Evolutionary conservation across 139 green algal species (phyloP).

Genomic region (Volvox africanus): DNA sequence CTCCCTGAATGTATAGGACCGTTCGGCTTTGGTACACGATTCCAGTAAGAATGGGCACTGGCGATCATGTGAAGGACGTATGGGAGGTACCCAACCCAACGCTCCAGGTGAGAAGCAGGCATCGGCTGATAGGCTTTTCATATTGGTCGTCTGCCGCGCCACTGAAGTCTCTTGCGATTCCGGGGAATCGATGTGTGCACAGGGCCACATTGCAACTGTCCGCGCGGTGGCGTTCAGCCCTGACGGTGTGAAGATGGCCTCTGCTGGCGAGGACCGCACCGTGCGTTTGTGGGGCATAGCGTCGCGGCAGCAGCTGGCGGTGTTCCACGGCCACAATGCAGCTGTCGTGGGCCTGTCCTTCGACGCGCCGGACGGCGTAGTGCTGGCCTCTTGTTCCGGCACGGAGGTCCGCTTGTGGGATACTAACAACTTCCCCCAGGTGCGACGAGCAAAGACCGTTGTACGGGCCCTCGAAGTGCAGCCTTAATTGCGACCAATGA

Average conservation of each 20-base stretch:
- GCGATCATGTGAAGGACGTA: background rate
- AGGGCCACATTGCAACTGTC: conserved; percentile 14
- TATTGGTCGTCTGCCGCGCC: too few relatives aligned
- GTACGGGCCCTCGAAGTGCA: too few relatives aligned
- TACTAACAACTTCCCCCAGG: conserved; percentile 44
- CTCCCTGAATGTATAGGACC: background rate
- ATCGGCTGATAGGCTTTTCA: too few relatives aligned
- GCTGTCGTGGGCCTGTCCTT: conserved; percentile 20
- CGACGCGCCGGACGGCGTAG: conserved; percentile 7
- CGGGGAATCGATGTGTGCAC: background rate
- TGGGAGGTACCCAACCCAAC: conserved; percentile 9
- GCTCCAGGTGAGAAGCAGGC: conserved; percentile 1
- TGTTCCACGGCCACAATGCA: conserved; percentile 36
- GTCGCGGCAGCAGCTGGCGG: conserved; percentile 36
- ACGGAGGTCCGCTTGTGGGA: conserved; percentile 38
- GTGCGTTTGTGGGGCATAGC: conserved; percentile 28
- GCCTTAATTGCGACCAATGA: too few relatives aligned
- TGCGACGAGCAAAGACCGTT: background rate
- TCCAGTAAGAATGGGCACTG: background rate
- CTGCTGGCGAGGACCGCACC: conserved; percentile 24
- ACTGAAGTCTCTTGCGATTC: background rate
- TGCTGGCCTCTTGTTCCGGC: conserved; percentile 21
- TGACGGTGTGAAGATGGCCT: conserved; percentile 31
- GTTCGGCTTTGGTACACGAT: conserved; percentile 16
- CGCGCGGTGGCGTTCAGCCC: conserved; percentile 26